A percentile compares a stretch with the other conserved stretches of the same genome.
Evolutionary conservation across 441 rosid species (phyloP).

Genomic region (Eugenia klotzschiana): DNA sequence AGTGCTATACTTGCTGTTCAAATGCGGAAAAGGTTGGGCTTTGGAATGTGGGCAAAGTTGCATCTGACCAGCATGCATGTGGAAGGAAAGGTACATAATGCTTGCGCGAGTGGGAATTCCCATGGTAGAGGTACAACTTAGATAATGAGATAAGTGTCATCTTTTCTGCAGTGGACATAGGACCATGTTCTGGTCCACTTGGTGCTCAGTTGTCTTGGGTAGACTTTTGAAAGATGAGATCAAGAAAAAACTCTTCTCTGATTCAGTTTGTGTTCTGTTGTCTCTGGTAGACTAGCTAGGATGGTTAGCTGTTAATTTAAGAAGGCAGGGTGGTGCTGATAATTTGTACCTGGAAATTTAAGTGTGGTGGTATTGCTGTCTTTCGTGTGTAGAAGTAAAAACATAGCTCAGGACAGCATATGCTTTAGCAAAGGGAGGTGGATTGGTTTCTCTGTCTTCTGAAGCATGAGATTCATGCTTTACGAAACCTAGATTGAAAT

Average conservation of each 20-base stretch:
- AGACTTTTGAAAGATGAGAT: not conserved
- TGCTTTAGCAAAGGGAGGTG: not conserved
- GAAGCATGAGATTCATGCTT: not conserved
- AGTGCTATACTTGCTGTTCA: slow-evolving; percentile 73
- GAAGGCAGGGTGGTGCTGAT: not conserved
- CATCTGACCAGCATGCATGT: slow-evolving; percentile 92
- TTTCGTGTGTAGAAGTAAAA: not conserved
- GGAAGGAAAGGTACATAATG: slow-evolving; percentile 64
- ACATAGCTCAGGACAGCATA: not conserved
- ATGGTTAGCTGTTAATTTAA: not conserved
- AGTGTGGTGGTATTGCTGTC: not conserved
- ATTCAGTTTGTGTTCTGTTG: not conserved
- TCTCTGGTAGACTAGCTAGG: not conserved
- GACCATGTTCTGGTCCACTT: not conserved
- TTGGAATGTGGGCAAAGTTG: slow-evolving; percentile 86
- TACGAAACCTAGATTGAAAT: not conserved
- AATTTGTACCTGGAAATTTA: not conserved
- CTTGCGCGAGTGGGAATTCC: not conserved
- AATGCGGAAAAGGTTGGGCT: too few species aligned
- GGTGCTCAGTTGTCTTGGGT: not conserved
- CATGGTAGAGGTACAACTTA: not conserved
- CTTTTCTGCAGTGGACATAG: not conserved
- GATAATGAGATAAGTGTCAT: not conserved
- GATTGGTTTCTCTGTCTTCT: not conserved
- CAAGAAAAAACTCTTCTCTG: not conserved